Base-by-base conservation (phyloP, 371 early-diverging fungal genomes). In the Coemansia sp. region DNA sequence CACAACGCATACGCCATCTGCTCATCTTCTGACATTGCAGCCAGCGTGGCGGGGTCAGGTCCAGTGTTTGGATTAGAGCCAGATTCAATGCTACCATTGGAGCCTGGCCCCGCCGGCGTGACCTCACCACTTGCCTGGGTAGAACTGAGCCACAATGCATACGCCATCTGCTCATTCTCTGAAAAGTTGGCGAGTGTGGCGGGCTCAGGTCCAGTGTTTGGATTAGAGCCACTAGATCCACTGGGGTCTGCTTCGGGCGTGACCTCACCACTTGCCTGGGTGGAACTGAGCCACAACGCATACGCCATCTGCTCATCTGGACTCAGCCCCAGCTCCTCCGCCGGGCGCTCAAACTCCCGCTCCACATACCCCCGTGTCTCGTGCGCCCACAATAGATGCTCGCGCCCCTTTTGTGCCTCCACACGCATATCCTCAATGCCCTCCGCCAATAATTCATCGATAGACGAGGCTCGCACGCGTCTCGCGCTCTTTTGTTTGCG, bases 261-360 rank as follows among this genome's bases (percentile, higher is more conserved):
- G 23, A 12, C 9, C 9, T 23, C 51, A 6, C 36, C 36, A 39
- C 28, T 12, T 9, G 49, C 9, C 13, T 19, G 26, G 15, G 26
- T 12, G 3, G 61, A 13, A 8, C 61, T 61, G 15, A 74, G 74
- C 74, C 70, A 70, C 19, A 74, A 49, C 1, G 74, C 74, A 19
- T 74, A 74, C 1, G 63, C 63, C 13, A 74, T 2, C 63, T 74
- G 74, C 71, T 74, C 74, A 21, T 70, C 67, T 15, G 58, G 49
- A 15, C 15, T 61, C 21, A 74, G 64, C 1, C 74, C 74, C 19
- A 74, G 55, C 49, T 57, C 28, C 17, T 24, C 29, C 4, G 36
- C 51, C 4, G 67, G 70, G 41, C 17, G 53, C n/a, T 40, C 55
- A 46, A 66, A 74, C 63, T 64, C 65, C 19, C 65, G 64, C 46